Conservation (phyloP, 1,284 basidiomycete genomes). For the Hymenochaete sp. region DNA sequence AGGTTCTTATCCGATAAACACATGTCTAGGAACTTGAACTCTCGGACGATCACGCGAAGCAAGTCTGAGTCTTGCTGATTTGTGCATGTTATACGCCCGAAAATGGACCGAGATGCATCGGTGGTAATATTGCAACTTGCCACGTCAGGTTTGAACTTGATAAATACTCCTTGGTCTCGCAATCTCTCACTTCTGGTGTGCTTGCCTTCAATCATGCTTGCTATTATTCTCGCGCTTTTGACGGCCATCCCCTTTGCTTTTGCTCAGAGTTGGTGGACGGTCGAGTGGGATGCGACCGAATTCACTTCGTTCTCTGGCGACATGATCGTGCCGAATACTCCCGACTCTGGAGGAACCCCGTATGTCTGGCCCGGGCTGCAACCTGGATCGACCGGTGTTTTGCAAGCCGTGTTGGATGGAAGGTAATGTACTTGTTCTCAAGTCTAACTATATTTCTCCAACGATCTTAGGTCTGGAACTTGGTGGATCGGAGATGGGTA, state of each 20-base stretch:
- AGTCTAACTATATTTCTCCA: neutral
- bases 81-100: too few relatives aligned
- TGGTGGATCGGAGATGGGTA: constrained; percentile 20
- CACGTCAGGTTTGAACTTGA: too few relatives aligned
- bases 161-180: too few relatives aligned
- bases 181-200: too few relatives aligned
- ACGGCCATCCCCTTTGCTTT: neutral
- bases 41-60: too few relatives aligned
- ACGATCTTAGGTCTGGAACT: constrained; percentile 1
- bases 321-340: constrained; percentile 18
- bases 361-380: constrained; percentile 22
- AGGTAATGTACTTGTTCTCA: constrained; percentile 5
- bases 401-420: constrained; percentile 21
- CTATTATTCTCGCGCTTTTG: too few relatives aligned
- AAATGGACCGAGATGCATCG: too few relatives aligned
- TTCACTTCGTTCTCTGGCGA: constrained; percentile 20
- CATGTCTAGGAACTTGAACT: too few relatives aligned
- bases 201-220: too few relatives aligned
- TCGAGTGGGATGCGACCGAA: constrained; percentile 21
- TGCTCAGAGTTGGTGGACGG: constrained; percentile 19
- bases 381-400: constrained; percentile 18
- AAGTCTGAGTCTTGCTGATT: too few relatives aligned
- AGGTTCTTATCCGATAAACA: too few relatives aligned
- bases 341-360: constrained; percentile 17
- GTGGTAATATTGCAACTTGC: too few relatives aligned